Evolutionary conservation across 495 filamentous ascomycete genomes (phyloP).

Genomic region (Hypoxylon crocopeplum): DNA sequence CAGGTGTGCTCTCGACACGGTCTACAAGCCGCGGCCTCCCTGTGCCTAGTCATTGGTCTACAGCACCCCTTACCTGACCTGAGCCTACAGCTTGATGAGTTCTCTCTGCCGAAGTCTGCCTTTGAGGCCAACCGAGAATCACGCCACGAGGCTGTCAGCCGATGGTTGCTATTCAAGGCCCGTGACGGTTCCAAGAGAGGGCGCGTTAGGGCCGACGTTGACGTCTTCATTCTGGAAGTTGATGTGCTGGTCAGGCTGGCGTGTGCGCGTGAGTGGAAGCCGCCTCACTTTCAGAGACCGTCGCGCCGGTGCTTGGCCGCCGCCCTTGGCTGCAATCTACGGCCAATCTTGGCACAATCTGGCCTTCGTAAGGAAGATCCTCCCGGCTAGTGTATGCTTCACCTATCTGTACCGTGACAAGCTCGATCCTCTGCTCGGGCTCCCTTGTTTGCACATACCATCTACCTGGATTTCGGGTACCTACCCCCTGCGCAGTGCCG

Average conservation of each 20-base stretch:
- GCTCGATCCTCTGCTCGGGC: constrained; percentile 22
- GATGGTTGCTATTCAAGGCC: constrained; percentile 11
- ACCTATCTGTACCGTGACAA: constrained; percentile 26
- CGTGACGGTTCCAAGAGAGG: constrained; percentile 4
- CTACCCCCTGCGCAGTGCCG: constrained; percentile 12
- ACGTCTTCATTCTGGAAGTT: constrained; percentile 22
- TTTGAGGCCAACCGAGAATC: constrained; percentile 25
- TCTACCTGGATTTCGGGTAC: constrained; percentile 32
- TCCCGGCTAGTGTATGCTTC: constrained; percentile 28
- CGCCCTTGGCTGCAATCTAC: constrained; percentile 27
- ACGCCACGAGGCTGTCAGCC: constrained; percentile 17
- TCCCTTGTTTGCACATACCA: constrained; percentile 31
- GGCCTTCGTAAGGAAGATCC: constrained; percentile 26
- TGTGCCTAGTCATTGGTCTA: constrained; percentile 20
- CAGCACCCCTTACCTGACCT: constrained; percentile 16
- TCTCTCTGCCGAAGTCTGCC: constrained; percentile 17
- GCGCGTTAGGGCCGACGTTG: constrained; percentile 9
- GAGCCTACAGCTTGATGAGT: constrained; percentile 5
- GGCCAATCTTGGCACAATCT: constrained; percentile 26
- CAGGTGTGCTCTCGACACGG: constrained; percentile 6
- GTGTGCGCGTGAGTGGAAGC: constrained; percentile 7
- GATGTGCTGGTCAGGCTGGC: constrained; percentile 14
- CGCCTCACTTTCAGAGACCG: constrained; percentile 22
- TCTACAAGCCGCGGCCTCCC: constrained; percentile 24
- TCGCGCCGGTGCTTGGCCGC: constrained; percentile 21